Evolutionary conservation across 2,329 filamentous ascomycete species (phyloP).

Genomic region (Cercospora janseana): DNA sequence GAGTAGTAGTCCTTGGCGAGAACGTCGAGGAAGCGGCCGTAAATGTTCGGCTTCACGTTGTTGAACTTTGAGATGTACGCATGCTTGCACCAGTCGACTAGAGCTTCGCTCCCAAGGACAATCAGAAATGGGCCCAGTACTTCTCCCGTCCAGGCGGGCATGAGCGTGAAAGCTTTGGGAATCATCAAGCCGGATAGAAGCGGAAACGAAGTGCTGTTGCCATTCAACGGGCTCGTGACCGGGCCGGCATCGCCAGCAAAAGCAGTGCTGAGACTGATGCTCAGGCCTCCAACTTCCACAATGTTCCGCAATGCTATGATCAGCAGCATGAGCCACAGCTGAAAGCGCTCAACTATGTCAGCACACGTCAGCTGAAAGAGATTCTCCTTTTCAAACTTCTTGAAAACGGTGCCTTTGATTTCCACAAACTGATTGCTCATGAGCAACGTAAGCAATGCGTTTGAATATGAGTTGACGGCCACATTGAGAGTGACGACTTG

Average conservation of each 20-base stretch:
- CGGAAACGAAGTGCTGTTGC: conserved; percentile 50
- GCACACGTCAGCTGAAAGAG: conserved; percentile 94
- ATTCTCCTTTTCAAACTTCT: conserved; percentile 97
- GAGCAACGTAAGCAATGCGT: conserved; percentile 84
- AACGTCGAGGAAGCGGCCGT: conserved; percentile 85
- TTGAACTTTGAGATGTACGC: conserved; percentile 99
- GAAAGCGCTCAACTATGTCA: conserved; percentile 94
- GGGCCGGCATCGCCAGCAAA: conserved; percentile 22
- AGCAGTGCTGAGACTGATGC: conserved; percentile 42
- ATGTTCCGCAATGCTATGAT: conserved; percentile 97
- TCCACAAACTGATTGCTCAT: conserved; percentile 98
- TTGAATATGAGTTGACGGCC: conserved; percentile 97
- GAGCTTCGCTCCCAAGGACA: conserved; percentile 92
- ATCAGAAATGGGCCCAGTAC: conserved; percentile 90
- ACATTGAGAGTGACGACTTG: conserved; percentile 98
- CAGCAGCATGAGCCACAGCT: conserved; percentile 93
- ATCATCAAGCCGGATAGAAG: conserved; percentile 68
- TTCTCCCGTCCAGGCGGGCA: conserved; percentile 84
- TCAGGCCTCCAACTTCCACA: conserved; percentile 87
- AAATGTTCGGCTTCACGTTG: conserved; percentile 88
- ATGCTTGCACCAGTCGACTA: conserved; percentile 96
- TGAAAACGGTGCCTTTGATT: conserved; percentile 97
- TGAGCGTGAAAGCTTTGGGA: conserved; percentile 83
- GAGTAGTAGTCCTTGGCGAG: conserved; percentile 98
- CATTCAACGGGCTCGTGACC: conserved; percentile 31